These are phyloP conservation scores for Yarrowia bubula DNA, from an alignment of 805 yeast species.

Conservation along the genomic window DNA sequence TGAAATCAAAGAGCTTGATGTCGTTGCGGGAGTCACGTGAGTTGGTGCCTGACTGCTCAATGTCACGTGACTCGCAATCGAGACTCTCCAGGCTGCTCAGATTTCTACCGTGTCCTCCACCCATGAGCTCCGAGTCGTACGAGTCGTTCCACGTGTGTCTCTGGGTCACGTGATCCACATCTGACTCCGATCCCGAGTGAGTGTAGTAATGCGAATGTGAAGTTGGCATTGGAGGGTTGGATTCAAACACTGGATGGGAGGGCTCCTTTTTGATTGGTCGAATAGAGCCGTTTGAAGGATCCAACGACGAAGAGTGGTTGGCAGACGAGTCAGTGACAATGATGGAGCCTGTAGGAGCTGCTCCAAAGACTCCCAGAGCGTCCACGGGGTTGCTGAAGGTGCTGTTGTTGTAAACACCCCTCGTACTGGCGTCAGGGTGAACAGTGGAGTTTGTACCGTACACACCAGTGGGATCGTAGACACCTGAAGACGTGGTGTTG, in stretches of 20 bases:
- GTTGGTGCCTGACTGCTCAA: neutral
- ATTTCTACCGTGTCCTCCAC: neutral
- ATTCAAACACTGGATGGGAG: slow-evolving; percentile 2
- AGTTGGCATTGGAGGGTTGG: neutral
- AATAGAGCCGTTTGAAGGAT: slow-evolving; percentile 5
- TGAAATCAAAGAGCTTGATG: slow-evolving; percentile 22
- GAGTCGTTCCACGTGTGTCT: slow-evolving; percentile 27
- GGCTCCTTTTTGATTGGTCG: slow-evolving; percentile 17
- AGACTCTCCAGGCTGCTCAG: neutral
- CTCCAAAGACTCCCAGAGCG: slow-evolving; percentile 7
- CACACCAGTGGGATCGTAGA: slow-evolving; percentile 8
- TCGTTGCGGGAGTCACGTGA: slow-evolving; percentile 17
- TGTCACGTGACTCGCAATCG: slow-evolving; percentile 10
- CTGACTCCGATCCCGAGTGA: slow-evolving; percentile 1
- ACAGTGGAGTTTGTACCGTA: neutral
- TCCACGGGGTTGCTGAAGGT: neutral
- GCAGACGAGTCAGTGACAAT: neutral
- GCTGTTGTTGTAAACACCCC: neutral
- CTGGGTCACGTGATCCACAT: neutral
- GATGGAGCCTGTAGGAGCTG: neutral
- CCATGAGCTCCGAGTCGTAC: slow-evolving; percentile 12
- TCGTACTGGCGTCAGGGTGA: neutral
- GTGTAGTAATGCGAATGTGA: slow-evolving; percentile 13
- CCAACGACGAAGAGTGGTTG: neutral
- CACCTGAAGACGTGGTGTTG: neutral